A percentile compares a stretch with the other conserved stretches of the same genome.
Conservation (phyloP, 1,284 basidiomycete genomes). For the Fomitopsis palustris region DNA sequence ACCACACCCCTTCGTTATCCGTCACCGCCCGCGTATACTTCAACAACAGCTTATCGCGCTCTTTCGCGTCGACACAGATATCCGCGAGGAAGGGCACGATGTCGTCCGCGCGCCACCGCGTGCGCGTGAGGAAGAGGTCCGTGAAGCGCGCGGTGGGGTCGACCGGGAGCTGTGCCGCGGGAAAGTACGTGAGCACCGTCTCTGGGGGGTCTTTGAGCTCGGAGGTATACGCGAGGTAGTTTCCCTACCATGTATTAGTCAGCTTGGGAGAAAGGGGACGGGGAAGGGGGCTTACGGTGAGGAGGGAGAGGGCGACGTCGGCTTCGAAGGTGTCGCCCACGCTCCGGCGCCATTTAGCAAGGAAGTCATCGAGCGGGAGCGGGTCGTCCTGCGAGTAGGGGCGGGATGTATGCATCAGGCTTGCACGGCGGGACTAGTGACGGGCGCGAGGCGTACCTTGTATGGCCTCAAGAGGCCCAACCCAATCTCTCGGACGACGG, state of each 20-base stretch:
- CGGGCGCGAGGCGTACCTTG: conserved; percentile 40
- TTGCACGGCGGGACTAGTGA: too few relatives aligned
- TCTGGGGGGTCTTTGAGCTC: conserved; percentile 25
- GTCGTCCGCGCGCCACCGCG: conserved; percentile 76
- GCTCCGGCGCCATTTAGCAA: conserved; percentile 62
- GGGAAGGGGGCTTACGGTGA: conserved; percentile 51
- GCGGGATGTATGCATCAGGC: background rate
- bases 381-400: conserved; percentile 45
- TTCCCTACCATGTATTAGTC: conserved; percentile 48
- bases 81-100: conserved; percentile 80
- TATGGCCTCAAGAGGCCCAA: conserved; percentile 64
- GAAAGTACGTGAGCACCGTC: conserved; percentile 59
- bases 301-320: conserved; percentile 52
- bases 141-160: conserved; percentile 76
- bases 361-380: conserved; percentile 51
- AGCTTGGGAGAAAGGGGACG: conserved; percentile 2
- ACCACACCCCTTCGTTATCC: conserved; percentile 64
- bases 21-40: conserved; percentile 82
- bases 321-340: conserved; percentile 75
- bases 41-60: conserved; percentile 79
- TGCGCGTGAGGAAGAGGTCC: conserved; percentile 78
- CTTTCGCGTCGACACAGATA: conserved; percentile 79
- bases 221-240: conserved; percentile 52
- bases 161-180: conserved; percentile 65
- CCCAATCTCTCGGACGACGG: conserved; percentile 65